phyloP scores from a whole-genome alignment of 2,329 filamentous ascomycete genomes.

The Trichoderma endophyticum region DNA sequence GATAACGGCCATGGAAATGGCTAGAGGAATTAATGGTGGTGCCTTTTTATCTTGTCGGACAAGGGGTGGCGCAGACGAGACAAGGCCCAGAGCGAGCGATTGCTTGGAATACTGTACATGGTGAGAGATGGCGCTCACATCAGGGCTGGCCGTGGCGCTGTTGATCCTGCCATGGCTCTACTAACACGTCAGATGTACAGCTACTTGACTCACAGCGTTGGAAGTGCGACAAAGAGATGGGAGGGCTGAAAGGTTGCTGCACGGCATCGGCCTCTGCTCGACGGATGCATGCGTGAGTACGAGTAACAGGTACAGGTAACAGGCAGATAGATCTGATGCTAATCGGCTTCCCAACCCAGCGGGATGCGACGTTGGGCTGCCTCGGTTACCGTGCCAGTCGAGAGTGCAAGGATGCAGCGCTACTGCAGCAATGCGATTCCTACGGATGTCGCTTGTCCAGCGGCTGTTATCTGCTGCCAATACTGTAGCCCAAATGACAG shows the following conservation, averaged over 20 bases:
- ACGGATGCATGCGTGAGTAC: not conserved
- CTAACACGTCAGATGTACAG: not conserved
- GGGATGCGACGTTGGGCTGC: constrained; percentile 15
- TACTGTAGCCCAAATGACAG: not conserved
- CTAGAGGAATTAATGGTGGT: not conserved
- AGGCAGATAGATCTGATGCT: constrained; percentile 4
- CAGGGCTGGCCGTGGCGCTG: not conserved
- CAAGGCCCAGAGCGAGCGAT: too few species aligned
- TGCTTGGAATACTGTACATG: not conserved
- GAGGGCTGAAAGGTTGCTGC: not conserved
- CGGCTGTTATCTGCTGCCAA: not conserved
- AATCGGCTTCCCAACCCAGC: not conserved
- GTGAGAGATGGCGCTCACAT: not conserved
- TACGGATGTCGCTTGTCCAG: not conserved
- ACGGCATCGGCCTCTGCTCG: not conserved
- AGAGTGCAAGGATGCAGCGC: not conserved
- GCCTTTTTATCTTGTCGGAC: constrained; percentile 11
- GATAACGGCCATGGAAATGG: not conserved
- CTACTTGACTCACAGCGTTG: not conserved
- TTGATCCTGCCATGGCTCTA: not conserved
- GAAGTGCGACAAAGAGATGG: not conserved
- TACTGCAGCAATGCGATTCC: not conserved
- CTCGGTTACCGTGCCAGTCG: not conserved
- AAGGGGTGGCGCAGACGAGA: constrained; percentile 15
- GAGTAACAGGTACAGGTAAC: not conserved